Evolutionary conservation across 2,329 filamentous ascomycete genomes (phyloP), one percentile per base, ranked within the genome.

Genomic region (Epichloe scottii): DNA sequence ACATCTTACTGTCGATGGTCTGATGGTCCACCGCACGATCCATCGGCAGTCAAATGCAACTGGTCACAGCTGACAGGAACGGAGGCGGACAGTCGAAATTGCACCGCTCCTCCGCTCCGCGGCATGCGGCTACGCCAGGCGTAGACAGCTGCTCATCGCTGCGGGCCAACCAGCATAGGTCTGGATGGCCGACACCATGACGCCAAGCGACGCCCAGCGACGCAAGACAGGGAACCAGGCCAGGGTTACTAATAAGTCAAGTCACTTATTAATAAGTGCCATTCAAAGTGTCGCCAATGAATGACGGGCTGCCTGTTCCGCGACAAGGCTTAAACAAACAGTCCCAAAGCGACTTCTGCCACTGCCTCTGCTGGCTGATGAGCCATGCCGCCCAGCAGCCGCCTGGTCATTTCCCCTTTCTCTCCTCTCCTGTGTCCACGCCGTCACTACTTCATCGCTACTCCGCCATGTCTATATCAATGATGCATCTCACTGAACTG

Each of bases 21-120:
- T 21, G 26, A 46, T 37, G 44, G 44, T 11, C 34, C 45, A 47
- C 35, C 47, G 38, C 47, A 41, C 38, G 47, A 49, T 40, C 46
- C 47, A 23, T 35, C 23, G 41, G 41, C 15, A 47, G 44, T 48
- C 38, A 48, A 41, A 30, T 46, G 51, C 46, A 42, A 49, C 51
- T 40, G 51, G 38, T 23, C 19, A n/a, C 17, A 12, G 17, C 33
- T 19, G 39, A 33, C 21, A 45, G 52, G 56, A 58, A 54, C 61
- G 61, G 60, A 57, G 49, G 46, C 61, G 59, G 60, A 59, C 48
- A 39, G 26, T 7, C 35, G 54, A 50, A 60, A 59, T 65, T 61
- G 58, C 53, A 42, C 63, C 63, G 63, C 51, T 49, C 47, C 55
- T 65, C 63, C 63, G 63, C 50, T 52, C 46, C 53, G 49, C 17